These are phyloP conservation scores for Pseudozyma flocculosa DNA, from an alignment of 1,284 basidiomycete genomes.

Conservation along the genomic window DNA sequence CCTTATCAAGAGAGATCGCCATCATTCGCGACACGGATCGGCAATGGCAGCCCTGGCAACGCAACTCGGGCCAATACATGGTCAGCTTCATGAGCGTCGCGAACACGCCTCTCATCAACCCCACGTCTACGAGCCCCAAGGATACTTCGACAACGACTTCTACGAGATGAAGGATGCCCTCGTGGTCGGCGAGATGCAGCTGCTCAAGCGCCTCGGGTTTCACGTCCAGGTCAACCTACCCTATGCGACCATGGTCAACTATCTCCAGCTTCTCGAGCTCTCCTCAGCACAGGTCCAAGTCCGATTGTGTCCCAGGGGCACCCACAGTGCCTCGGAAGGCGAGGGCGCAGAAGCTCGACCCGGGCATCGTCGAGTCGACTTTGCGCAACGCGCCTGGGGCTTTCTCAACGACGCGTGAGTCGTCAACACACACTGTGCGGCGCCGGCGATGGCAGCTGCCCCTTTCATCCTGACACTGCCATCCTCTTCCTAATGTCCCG, in stretches of 20 bases:
- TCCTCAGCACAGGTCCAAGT: constrained; percentile 15
- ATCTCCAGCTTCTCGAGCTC: constrained; percentile 84
- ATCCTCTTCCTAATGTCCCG: not conserved
- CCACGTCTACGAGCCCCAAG: constrained; percentile 74
- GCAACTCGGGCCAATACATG: not conserved
- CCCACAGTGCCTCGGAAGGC: not conserved
- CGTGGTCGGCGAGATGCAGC: constrained; percentile 94
- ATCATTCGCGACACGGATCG: constrained; percentile 12
- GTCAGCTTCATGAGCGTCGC: no score
- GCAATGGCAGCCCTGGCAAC: no score
- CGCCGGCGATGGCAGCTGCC: no score
- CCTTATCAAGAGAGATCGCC: constrained; percentile 59
- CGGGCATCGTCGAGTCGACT: not conserved
- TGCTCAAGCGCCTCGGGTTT: constrained; percentile 71
- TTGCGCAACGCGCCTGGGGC: constrained; percentile 57
- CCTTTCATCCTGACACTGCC: not conserved
- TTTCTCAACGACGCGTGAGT: constrained; percentile 59
- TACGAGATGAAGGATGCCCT: constrained; percentile 86
- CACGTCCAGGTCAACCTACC: constrained; percentile 72
- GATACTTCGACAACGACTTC: constrained; percentile 78
- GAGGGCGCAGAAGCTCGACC: not conserved
- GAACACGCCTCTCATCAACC: constrained; percentile 4
- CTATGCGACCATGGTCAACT: constrained; percentile 92
- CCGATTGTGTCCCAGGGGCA: not conserved
- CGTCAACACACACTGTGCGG: no score